Evolutionary conservation across 2,329 filamentous ascomycete genomes (phyloP).

Genomic region (Verticillium klebahnii): DNA sequence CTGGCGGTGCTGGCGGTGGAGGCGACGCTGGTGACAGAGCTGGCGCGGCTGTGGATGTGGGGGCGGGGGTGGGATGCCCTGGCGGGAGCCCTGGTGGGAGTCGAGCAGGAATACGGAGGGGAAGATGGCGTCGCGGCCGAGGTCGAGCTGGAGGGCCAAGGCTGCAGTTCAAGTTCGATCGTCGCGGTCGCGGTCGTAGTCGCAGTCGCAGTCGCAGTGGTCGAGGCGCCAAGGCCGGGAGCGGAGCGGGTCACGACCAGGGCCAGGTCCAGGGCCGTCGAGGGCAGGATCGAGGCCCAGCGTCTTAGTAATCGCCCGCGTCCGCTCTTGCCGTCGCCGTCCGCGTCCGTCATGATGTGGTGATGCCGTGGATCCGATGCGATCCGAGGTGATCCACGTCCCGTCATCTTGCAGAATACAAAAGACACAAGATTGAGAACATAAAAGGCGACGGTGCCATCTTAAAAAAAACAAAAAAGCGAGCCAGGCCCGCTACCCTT

Average conservation of each 20-base stretch:
- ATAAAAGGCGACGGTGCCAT: not conserved
- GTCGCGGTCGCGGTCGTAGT: not conserved
- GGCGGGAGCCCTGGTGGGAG: not conserved
- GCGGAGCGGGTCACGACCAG: not conserved
- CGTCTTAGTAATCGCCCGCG: not conserved
- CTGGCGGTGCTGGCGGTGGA: not conserved
- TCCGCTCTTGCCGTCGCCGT: not conserved
- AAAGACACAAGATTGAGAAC: no score
- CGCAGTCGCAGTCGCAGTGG: not conserved
- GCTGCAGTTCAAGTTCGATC: not conserved
- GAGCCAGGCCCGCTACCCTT: not conserved
- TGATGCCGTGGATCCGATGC: no score
- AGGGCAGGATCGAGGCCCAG: not conserved
- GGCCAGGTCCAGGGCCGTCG: not conserved
- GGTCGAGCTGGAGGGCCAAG: not conserved
- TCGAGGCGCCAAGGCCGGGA: not conserved
- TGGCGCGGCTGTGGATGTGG: slow-evolving; percentile 1
- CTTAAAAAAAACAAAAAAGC: not conserved
- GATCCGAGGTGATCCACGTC: no score
- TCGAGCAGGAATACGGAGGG: no score
- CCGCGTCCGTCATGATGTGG: not conserved
- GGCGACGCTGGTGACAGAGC: not conserved
- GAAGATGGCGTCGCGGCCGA: no score
- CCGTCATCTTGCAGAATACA: no score
- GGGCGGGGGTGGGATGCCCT: not conserved